Base-by-base conservation (phyloP, 1,284 basidiomycete species). In the Gomphus bonarii region DNA sequence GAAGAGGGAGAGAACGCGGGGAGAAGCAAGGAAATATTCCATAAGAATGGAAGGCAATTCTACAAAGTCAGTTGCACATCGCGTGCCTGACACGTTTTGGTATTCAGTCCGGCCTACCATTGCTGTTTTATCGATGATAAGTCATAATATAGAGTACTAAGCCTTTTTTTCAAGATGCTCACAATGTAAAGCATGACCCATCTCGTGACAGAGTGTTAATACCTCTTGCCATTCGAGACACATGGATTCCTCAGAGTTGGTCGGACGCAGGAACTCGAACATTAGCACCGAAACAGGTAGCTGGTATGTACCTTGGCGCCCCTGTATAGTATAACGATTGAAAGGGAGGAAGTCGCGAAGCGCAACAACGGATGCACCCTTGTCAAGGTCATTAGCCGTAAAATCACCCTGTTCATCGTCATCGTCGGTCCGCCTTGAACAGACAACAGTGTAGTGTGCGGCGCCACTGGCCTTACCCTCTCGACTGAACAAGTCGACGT, bases 181-280 rank as follows among this genome's bases (percentile, higher is more conserved):
- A 95, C 95, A 99, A 68, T 99, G 95, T 80, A 99, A 93, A 1
- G 97, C 95, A 70, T 99, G 95, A 0, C 95, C 95, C 95, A 99
- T 98, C 72, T 99, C 95, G 66, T 99, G 95, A 72, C 97, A 97
- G 20, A 99, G 74, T 1, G 95, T 99, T 68, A 91, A 79, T 9
- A 98, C 90, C 65, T 99, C 94, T 65, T 91, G 86, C 95, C 95
- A 99, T 58, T 87, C 85, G 28, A 99, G 71, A 43, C 88, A 73
- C 0, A 89, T 85, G 1, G 91, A 79, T 1, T 84, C 85, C 35
- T 75, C 71, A n/a, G 77, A 73, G 12, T 78, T 62, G 0, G 77
- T 76, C 12, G 90, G 87, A 22, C 77, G 77, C 14, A 82, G 73
- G 66, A 98, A 97, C 66, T 95, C 94, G 65, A 91, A 97, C 16